Evolutionary conservation across 169 alveolate genomes (phyloP).

Genomic region (Plasmodium yoelii): DNA sequence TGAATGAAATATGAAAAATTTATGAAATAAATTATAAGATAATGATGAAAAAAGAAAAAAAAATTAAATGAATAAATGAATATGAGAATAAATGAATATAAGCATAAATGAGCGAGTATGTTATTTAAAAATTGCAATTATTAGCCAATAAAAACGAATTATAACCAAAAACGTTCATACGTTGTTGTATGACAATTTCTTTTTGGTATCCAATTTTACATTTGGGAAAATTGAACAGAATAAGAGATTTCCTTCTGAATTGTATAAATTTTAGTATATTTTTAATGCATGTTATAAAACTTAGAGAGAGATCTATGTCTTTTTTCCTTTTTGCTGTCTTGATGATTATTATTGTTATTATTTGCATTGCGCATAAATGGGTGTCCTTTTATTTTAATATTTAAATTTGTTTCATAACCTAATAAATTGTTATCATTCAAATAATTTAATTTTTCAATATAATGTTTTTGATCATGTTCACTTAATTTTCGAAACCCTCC

Average conservation of each 20-base stretch:
- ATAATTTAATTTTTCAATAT: constrained; percentile 67
- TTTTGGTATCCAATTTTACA: neutral
- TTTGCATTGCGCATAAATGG: constrained; percentile 48
- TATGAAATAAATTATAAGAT: neutral
- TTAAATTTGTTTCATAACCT: constrained; percentile 70
- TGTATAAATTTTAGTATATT: neutral
- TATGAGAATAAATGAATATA: neutral
- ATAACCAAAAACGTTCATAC: neutral
- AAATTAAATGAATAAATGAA: neutral
- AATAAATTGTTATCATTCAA: constrained; percentile 67
- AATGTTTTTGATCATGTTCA: constrained; percentile 55
- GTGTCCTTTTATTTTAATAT: constrained; percentile 70
- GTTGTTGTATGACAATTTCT: neutral
- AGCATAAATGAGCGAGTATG: neutral
- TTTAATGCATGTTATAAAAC: constrained; percentile 73
- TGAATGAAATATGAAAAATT: neutral
- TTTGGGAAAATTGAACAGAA: neutral
- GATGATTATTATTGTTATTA: constrained; percentile 11
- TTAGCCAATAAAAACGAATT: neutral
- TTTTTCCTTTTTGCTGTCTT: constrained; percentile 47
- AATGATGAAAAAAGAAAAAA: constrained; percentile 6
- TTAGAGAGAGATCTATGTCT: constrained; percentile 75
- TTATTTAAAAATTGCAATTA: neutral
- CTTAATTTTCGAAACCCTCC: constrained; percentile 70
- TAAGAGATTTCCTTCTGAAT: neutral